These are phyloP conservation scores for Noccaea bulbosa DNA, from an alignment of 345 rosid genomes.

Conservation along the genomic window DNA sequence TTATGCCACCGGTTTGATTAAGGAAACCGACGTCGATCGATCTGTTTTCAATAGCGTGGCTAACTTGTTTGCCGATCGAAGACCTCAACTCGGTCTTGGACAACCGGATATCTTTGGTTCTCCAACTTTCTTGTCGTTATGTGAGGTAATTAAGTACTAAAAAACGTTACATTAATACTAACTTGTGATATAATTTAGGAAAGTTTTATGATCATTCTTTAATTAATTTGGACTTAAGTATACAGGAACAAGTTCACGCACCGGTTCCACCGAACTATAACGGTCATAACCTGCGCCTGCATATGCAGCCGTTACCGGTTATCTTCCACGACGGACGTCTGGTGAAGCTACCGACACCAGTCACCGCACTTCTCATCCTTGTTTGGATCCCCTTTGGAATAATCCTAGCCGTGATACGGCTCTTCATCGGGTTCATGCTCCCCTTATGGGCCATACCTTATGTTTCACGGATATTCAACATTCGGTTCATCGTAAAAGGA, in stretches of 20 bases:
- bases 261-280: conserved; percentile 43
- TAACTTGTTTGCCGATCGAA: conserved; percentile 52
- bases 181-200: neutral
- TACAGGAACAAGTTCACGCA: conserved; percentile 65
- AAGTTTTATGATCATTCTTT: conserved; percentile 4
- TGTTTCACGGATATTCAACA: conserved; percentile 58
- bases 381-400: conserved; percentile 89
- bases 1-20: conserved; percentile 63
- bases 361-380: conserved; percentile 68
- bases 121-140: conserved; percentile 55
- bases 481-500: conserved; percentile 68
- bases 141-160: conserved; percentile 56
- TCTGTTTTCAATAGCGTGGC: conserved; percentile 45
- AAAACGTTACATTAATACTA: conserved; percentile 4
- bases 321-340: conserved; percentile 96
- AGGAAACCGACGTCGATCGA: conserved; percentile 34
- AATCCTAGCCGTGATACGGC: conserved; percentile 58
- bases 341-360: conserved; percentile 75
- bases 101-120: conserved; percentile 33
- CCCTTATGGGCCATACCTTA: conserved; percentile 73
- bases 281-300: conserved; percentile 32
- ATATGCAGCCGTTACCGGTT: conserved; percentile 68
- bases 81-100: conserved; percentile 64
- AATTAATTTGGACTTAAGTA: neutral
- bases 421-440: conserved; percentile 52